Evolutionary conservation across 306 rosid species (phyloP).

Genomic region (Trichosanthes truncata): DNA sequence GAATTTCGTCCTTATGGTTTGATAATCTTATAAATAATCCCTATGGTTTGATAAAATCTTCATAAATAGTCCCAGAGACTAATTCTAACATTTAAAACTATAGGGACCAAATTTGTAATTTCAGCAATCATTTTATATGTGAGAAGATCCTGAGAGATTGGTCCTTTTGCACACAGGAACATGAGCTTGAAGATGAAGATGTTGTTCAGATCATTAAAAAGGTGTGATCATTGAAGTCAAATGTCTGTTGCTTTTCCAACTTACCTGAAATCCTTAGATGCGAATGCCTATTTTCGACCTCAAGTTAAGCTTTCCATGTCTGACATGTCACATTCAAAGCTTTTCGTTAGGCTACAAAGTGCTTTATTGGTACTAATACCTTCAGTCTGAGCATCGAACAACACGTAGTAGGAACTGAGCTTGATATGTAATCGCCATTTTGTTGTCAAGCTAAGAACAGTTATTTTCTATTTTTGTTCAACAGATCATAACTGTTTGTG

Average conservation of each 20-base stretch:
- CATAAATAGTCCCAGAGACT: too few relatives aligned
- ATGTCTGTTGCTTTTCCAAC: neutral
- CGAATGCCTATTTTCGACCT: neutral
- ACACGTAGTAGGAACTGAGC: neutral
- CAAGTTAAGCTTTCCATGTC: neutral
- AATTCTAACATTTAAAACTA: too few relatives aligned
- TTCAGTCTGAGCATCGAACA: neutral
- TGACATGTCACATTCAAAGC: neutral
- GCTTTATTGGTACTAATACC: neutral
- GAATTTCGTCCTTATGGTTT: too few relatives aligned
- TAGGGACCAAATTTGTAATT: too few relatives aligned
- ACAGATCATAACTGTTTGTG: neutral
- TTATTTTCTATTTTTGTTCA: neutral
- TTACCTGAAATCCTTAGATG: neutral
- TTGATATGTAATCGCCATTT: conserved; percentile 5
- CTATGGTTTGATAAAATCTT: too few relatives aligned
- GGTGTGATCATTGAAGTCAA: conserved; percentile 27
- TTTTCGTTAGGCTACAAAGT: neutral
- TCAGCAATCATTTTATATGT: neutral
- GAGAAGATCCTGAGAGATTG: neutral
- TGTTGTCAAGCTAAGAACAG: neutral
- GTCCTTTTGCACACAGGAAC: conserved; percentile 43
- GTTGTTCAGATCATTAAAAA: conserved; percentile 95
- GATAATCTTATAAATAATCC: too few relatives aligned
- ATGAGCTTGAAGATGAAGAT: conserved; percentile 91